Conservation (phyloP, 164 flowering plant genomes). For the Stephania japonica region DNA sequence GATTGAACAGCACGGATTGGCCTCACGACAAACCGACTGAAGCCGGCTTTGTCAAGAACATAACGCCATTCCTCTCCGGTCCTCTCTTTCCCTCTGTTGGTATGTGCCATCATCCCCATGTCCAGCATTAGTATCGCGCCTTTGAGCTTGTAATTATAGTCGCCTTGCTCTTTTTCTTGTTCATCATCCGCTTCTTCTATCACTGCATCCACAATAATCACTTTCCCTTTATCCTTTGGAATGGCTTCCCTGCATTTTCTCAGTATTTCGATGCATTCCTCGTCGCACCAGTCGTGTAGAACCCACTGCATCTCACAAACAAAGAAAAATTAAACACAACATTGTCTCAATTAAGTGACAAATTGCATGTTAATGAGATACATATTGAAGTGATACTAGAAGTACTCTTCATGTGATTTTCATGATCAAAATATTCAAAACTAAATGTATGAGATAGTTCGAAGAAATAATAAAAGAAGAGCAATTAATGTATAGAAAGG, state of each 20-base stretch:
- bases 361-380: too few relatives aligned
- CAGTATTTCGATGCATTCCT: slow-evolving; percentile 8
- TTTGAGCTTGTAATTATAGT: background rate
- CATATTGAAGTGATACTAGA: too few relatives aligned
- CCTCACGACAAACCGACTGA: background rate
- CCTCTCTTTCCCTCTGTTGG: slow-evolving; percentile 6
- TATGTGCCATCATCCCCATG: slow-evolving; percentile 12
- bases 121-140: background rate
- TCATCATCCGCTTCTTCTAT: slow-evolving; percentile 2
- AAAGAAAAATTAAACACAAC: background rate
- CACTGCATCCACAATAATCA: slow-evolving; percentile 7
- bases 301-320: slow-evolving; percentile 6
- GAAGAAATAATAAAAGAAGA: too few relatives aligned
- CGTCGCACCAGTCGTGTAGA: slow-evolving; percentile 10
- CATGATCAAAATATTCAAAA: too few relatives aligned
- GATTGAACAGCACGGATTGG: slow-evolving; percentile 4
- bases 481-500: too few relatives aligned
- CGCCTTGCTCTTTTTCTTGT: too few relatives aligned
- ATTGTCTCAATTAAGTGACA: background rate
- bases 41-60: background rate
- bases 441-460: too few relatives aligned
- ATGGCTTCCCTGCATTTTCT: slow-evolving; percentile 6
- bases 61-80: slow-evolving; percentile 8
- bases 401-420: too few relatives aligned
- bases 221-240: slow-evolving; percentile 6